Evolutionary conservation across 176 grass and related monocot species (phyloP), one percentile per base, ranked within the genome.

Genomic region (Cenchrus fungigraminus): DNA sequence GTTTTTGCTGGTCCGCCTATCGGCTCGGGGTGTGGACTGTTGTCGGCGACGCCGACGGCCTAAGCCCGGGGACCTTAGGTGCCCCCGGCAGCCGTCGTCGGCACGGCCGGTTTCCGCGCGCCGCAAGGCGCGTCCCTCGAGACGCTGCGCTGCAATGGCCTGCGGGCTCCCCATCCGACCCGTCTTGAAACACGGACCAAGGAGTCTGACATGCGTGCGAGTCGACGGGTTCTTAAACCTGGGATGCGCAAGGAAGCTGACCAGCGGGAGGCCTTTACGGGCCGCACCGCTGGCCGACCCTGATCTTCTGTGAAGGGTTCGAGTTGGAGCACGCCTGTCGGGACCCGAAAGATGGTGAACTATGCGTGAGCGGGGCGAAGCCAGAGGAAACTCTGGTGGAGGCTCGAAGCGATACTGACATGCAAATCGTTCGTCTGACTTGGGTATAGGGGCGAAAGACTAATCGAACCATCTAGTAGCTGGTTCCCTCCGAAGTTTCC

Each of bases 111-210:
- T n/a, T n/a, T n/a, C n/a, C n/a, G n/a, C n/a, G n/a, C n/a, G n/a
- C n/a, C n/a, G n/a, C n/a, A n/a, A n/a, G n/a, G n/a, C n/a, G n/a
- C n/a, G n/a, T n/a, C n/a, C n/a, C n/a, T n/a, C n/a, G n/a, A n/a
- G n/a, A n/a, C n/a, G n/a, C n/a, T n/a, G n/a, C n/a, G n/a, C n/a
- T n/a, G n/a, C n/a, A n/a, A n/a, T n/a, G n/a, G n/a, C n/a, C n/a
- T n/a, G n/a, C n/a, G n/a, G n/a, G n/a, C n/a, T n/a, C n/a, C n/a
- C n/a, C n/a, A 92, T 88, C 70, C 79, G 82, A 92, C 93, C 93
- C 82, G 49, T 92, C 87, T 95, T 92, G 85, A 95, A 95, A 92
- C 86, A 93, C 73, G 84, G 84, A 95, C 88, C 86, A 92, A 95
- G 93, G 88, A 95, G 92, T 94, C 87, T 85, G 84, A 91, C 84